phyloP scores from a whole-genome alignment of 2,329 filamentous ascomycete genomes.

The Ciborinia camelliae region DNA sequence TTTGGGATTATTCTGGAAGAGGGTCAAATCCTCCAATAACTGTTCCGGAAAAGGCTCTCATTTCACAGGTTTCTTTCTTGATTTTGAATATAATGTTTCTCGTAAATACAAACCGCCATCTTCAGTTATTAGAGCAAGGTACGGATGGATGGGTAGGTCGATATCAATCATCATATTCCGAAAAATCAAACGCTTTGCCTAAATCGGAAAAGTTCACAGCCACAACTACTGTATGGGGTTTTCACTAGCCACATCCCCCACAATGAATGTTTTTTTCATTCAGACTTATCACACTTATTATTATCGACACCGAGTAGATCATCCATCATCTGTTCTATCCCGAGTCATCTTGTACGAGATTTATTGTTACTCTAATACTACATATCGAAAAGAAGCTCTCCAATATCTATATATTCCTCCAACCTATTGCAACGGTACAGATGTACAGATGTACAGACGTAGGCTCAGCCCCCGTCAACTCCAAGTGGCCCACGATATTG shows the following conservation, averaged over 20 bases:
- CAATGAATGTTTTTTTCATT: neutral
- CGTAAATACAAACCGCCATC: neutral
- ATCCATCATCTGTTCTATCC: neutral
- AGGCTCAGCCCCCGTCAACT: neutral
- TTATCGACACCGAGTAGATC: too few species aligned
- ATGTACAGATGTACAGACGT: too few species aligned
- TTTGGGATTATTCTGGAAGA: too few species aligned
- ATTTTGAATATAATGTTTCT: neutral
- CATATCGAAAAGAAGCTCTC: neutral
- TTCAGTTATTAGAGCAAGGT: neutral
- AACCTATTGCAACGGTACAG: neutral
- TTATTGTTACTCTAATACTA: neutral
- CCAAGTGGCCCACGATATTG: constrained; percentile 9
- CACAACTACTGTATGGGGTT: neutral
- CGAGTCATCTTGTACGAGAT: neutral
- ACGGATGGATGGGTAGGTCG: too few species aligned
- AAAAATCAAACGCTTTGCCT: too few species aligned
- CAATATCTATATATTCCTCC: too few species aligned
- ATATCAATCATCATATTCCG: too few species aligned
- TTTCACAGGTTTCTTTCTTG: neutral
- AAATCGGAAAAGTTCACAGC: too few species aligned
- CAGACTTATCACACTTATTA: too few species aligned
- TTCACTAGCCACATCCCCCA: neutral
- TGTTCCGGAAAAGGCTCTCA: too few species aligned
- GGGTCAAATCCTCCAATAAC: too few species aligned